Conservation (phyloP, 2,329 filamentous ascomycete species). For the Scytalidium lignicola region DNA sequence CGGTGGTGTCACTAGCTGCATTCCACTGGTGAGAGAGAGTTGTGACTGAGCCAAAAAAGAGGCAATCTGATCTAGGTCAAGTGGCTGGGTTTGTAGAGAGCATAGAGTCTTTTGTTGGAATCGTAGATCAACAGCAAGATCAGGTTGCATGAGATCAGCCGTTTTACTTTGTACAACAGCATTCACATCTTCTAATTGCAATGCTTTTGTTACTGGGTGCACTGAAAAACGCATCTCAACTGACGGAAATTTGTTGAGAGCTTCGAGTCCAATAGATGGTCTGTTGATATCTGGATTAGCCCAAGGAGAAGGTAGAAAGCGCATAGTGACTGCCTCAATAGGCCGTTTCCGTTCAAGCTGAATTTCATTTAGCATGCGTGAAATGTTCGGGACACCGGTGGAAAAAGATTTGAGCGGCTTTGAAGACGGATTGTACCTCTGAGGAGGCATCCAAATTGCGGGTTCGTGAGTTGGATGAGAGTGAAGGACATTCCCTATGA, state of each 20-base stretch:
- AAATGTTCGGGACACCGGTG: conserved; percentile 17
- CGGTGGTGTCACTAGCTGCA: conserved; percentile 18
- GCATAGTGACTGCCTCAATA: conserved; percentile 12
- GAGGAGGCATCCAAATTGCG: neutral
- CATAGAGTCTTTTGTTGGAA: conserved; percentile 22
- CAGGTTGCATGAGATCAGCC: conserved; percentile 27
- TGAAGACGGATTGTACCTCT: neutral
- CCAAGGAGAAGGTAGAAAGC: conserved; percentile 25
- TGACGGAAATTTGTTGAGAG: conserved; percentile 21
- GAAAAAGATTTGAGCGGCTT: conserved; percentile 15
- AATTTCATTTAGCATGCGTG: conserved; percentile 10
- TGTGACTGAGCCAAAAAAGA: conserved; percentile 18
- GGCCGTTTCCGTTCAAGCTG: neutral
- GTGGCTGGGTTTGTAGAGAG: conserved; percentile 8
- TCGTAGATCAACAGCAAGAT: conserved; percentile 23
- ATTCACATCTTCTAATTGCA: conserved; percentile 12
- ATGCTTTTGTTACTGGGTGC: conserved; percentile 6
- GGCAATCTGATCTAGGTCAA: conserved; percentile 6
- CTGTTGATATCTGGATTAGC: conserved; percentile 2
- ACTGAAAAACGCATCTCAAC: conserved; percentile 24
- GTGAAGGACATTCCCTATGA: conserved; percentile 20
- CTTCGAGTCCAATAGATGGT: conserved; percentile 11
- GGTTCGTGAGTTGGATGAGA: neutral
- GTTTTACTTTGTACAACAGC: conserved; percentile 17
- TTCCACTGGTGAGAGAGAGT: conserved; percentile 7